Base-by-base conservation (phyloP, 768 basidiomycete species). In the Daedalea quercina region DNA sequence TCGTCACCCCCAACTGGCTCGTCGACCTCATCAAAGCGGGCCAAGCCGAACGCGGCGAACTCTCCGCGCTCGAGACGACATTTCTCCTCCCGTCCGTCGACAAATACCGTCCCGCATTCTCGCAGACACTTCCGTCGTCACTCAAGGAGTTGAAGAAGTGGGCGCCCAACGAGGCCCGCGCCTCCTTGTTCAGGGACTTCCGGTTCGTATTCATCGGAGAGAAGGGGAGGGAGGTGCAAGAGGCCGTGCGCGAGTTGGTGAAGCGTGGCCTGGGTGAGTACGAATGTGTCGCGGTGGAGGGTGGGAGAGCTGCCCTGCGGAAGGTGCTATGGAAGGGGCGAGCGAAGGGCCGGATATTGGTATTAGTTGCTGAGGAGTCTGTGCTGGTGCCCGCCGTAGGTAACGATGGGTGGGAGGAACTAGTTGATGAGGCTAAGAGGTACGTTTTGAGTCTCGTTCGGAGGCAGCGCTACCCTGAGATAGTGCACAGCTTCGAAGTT, bases 1-100 rank as follows among this genome's bases (percentile, higher is more conserved):
- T 90, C 45, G 85, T 85, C 28, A 87, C 74, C 53, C 72, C 76
- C 0, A 81, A 84, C 44, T 91, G 88, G 88, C 66, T 90, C 23
- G 65, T 67, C 7, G 82, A 88, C 51, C 61, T 87, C 26, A 54
- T 89, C 26, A 73, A 76, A 1, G 69, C 81, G 0, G 82, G 81
- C 8, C 66, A 31, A 11, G 55, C 62, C 1, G 66, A 77, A 35
- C 63, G 69, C 9, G 67, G 61, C 42, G 67, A 65, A 8, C 25
- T 69, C 0, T 57, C 65, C n/a, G 63, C 72, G 1, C 68, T 87
- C 8, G 84, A 87, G 60, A 64, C 75, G 19, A 60, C 66, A 0
- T 87, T 81, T 42, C 47, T 46, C 7, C 71, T 84, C 1, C 85
- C 87, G 0, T 57, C 61, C 1, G 68, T 77, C 42, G 71, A 69